Percentiles rank a stretch among this genome's conserved stretches.
phyloP scores from a whole-genome alignment of 352 stramenopile genomes.

The Pythium graminicola region DNA sequence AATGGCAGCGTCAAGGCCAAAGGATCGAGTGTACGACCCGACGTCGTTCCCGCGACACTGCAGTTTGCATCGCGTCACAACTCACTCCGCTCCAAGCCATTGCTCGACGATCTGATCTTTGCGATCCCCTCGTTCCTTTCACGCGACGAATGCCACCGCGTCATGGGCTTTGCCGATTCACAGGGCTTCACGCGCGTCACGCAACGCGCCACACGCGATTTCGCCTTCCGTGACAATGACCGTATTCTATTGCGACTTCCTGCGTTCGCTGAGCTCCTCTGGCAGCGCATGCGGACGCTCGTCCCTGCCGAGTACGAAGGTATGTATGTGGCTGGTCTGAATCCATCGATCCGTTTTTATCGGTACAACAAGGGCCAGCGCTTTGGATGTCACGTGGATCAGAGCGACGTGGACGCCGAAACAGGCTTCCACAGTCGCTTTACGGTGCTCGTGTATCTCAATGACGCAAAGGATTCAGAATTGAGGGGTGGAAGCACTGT shows the following conservation, averaged over 20 bases:
- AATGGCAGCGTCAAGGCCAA: background rate
- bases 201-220: slow-evolving; percentile 55
- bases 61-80: slow-evolving; percentile 38
- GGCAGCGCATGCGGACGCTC: slow-evolving; percentile 48
- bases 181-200: slow-evolving; percentile 64
- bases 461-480: slow-evolving; percentile 68
- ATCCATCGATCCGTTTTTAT: slow-evolving; percentile 73
- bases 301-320: slow-evolving; percentile 53
- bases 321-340: slow-evolving; percentile 58
- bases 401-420: slow-evolving; percentile 70
- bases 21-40: background rate
- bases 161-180: slow-evolving; percentile 47
- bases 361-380: slow-evolving; percentile 58
- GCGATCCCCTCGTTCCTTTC: slow-evolving; percentile 58
- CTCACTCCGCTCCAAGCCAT: slow-evolving; percentile 27
- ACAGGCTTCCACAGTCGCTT: slow-evolving; percentile 71
- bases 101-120: slow-evolving; percentile 66
- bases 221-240: slow-evolving; percentile 74
- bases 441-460: slow-evolving; percentile 79
- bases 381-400: slow-evolving; percentile 80
- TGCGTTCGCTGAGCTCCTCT: slow-evolving; percentile 59
- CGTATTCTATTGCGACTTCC: slow-evolving; percentile 55
- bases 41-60: slow-evolving; percentile 30
- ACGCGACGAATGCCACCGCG: slow-evolving; percentile 46
- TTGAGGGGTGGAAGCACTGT: slow-evolving; percentile 55